A percentile compares a stretch with the other conserved stretches of the same genome.
Evolutionary conservation across 2,329 filamentous ascomycete species (phyloP).

Genomic region (Magnaporthales sp.): DNA sequence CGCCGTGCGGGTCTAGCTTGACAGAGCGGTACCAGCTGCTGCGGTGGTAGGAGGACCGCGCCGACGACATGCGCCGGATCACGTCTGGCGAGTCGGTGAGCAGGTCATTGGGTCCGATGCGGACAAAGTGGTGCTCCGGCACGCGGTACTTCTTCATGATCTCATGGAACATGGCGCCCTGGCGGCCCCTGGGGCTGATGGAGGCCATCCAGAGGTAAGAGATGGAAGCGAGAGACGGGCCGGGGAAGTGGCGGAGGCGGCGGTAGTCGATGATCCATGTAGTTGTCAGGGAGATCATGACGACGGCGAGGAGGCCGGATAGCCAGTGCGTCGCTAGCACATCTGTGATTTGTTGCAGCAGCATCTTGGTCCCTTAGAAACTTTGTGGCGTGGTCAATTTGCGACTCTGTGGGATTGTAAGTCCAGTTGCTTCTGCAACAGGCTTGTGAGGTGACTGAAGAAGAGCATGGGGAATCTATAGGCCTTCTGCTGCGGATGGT

Average conservation of each 20-base stretch:
- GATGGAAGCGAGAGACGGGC: constrained; percentile 20
- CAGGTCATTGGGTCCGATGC: constrained; percentile 27
- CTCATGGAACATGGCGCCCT: constrained; percentile 14
- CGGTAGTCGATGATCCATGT: constrained; percentile 11
- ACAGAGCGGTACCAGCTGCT: constrained; percentile 33
- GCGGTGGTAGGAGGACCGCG: constrained; percentile 19
- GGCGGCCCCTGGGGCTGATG: constrained; percentile 13
- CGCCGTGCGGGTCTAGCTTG: constrained; percentile 35
- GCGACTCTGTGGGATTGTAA: too few species aligned
- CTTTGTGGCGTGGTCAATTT: too few species aligned
- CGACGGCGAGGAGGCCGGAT: not conserved
- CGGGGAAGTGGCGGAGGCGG: constrained; percentile 17
- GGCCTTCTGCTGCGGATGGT: too few species aligned
- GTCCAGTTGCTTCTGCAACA: too few species aligned
- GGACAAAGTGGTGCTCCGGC: constrained; percentile 14
- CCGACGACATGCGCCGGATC: constrained; percentile 19
- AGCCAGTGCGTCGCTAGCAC: not conserved
- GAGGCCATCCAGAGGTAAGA: constrained; percentile 23
- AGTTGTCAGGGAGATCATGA: constrained; percentile 8
- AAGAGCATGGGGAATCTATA: not conserved
- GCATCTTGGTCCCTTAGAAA: not conserved
- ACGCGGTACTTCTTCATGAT: constrained; percentile 16
- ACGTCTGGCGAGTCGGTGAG: constrained; percentile 23
- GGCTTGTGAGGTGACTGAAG: not conserved
- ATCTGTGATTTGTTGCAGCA: not conserved